Percentiles rank a stretch among this genome's conserved stretches.
Evolutionary conservation across 306 rosid genomes (phyloP).

Genomic region (Prunus davidiana): DNA sequence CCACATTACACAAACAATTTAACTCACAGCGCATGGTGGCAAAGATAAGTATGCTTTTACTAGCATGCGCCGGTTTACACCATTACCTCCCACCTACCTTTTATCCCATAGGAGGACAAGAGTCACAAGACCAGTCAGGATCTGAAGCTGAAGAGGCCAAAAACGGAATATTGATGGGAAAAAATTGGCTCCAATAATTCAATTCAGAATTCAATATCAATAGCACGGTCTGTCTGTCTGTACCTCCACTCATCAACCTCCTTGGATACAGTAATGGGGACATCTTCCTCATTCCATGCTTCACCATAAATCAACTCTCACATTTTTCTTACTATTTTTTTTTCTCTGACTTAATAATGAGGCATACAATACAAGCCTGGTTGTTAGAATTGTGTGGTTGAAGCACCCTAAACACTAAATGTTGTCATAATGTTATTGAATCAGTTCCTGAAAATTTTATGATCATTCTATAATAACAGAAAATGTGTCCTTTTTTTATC

Average conservation of each 20-base stretch:
- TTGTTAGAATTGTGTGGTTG: no score
- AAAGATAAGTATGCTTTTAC: not conserved
- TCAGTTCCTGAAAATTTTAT: no score
- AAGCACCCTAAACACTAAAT: no score
- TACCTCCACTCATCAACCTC: not conserved
- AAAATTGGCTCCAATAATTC: not conserved
- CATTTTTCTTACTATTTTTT: not conserved
- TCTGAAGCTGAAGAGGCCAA: not conserved
- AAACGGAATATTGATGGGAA: not conserved
- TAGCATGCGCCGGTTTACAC: not conserved
- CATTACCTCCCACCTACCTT: not conserved
- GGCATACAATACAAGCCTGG: no score
- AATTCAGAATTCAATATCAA: not conserved
- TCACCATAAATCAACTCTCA: not conserved
- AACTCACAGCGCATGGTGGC: not conserved
- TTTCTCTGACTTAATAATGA: not conserved
- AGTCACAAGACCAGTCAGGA: not conserved
- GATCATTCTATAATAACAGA: no score
- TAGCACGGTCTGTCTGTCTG: not conserved
- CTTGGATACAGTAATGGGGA: not conserved
- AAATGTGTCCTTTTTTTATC: no score
- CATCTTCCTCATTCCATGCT: not conserved
- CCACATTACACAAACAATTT: not conserved
- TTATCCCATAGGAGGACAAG: not conserved
- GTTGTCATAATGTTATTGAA: no score